Percentiles rank a stretch among this genome's conserved stretches.
These are phyloP conservation scores for Chlorophyllum brunneum DNA, from an alignment of 768 basidiomycete species.

Conservation along the genomic window DNA sequence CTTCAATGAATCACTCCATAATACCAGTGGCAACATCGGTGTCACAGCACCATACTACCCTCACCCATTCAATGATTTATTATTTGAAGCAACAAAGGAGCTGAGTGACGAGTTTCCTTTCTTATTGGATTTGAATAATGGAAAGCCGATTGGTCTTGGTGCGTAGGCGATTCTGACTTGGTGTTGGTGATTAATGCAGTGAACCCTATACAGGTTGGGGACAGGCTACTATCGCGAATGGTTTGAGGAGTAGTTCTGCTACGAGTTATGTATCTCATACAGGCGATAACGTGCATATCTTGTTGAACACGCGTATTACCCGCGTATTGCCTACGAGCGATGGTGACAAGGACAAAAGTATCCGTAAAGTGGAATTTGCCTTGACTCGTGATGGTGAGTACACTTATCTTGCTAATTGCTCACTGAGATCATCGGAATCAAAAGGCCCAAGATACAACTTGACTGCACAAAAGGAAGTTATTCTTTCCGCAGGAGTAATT, in stretches of 20 bases:
- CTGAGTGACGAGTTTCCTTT: conserved; percentile 6
- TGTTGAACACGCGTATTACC: conserved; percentile 24
- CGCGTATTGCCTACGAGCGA: conserved; percentile 12
- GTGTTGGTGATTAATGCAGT: no score
- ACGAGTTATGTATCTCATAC: conserved; percentile 17
- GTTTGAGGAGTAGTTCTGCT: no score
- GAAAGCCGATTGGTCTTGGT: conserved; percentile 8
- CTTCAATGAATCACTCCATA: neutral
- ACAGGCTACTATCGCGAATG: no score
- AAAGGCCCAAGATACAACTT: conserved; percentile 2
- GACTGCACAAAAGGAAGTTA: conserved; percentile 16
- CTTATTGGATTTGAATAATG: conserved; percentile 6
- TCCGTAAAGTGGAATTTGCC: conserved; percentile 13
- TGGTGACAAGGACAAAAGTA: neutral
- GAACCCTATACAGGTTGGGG: no score
- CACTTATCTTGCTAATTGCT: neutral
- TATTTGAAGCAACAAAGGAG: neutral
- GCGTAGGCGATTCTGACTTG: neutral
- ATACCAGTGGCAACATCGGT: neutral
- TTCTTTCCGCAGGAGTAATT: conserved; percentile 17
- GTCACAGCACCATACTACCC: conserved; percentile 19
- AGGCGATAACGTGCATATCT: conserved; percentile 26
- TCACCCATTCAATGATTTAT: conserved; percentile 7
- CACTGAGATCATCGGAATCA: neutral
- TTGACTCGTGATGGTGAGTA: conserved; percentile 3